Evolutionary conservation across 208 protist species (phyloP).

Genomic region (Polymyxa betae): DNA sequence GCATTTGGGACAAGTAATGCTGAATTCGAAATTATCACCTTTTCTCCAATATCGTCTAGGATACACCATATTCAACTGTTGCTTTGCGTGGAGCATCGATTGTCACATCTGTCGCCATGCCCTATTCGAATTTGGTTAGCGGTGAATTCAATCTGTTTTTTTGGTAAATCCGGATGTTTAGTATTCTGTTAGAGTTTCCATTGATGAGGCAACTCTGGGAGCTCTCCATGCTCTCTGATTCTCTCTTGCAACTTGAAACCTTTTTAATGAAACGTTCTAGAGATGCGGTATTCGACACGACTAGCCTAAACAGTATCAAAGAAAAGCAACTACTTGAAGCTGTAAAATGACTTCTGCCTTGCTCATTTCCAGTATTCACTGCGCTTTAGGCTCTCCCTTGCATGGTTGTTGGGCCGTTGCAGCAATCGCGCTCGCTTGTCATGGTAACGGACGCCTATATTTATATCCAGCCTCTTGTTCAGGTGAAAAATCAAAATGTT

Average conservation of each 20-base stretch:
- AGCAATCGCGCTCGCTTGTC: not conserved
- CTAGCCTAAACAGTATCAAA: not conserved
- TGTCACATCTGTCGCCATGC: not conserved
- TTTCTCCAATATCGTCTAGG: too few species aligned
- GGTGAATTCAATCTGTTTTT: not conserved
- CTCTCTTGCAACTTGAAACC: not conserved
- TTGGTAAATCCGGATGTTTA: not conserved
- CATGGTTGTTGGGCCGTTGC: conserved; percentile 1
- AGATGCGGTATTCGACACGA: not conserved
- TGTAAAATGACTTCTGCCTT: not conserved
- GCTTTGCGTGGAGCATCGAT: not conserved
- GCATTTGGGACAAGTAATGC: conserved; percentile 40
- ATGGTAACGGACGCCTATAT: not conserved
- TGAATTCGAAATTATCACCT: too few species aligned
- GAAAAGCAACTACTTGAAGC: not conserved
- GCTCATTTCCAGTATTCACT: not conserved
- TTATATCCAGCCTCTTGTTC: conserved; percentile 35
- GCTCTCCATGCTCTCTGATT: not conserved
- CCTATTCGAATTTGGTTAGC: conserved; percentile 1
- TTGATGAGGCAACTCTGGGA: conserved; percentile 23
- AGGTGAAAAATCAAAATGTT: too few species aligned
- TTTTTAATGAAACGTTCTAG: not conserved
- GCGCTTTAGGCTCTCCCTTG: not conserved
- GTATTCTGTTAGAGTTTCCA: conserved; percentile 11
- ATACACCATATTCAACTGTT: not conserved